Evolutionary conservation across 106 monocot species (phyloP).

Genomic region (Apostasia shenzhenica): DNA sequence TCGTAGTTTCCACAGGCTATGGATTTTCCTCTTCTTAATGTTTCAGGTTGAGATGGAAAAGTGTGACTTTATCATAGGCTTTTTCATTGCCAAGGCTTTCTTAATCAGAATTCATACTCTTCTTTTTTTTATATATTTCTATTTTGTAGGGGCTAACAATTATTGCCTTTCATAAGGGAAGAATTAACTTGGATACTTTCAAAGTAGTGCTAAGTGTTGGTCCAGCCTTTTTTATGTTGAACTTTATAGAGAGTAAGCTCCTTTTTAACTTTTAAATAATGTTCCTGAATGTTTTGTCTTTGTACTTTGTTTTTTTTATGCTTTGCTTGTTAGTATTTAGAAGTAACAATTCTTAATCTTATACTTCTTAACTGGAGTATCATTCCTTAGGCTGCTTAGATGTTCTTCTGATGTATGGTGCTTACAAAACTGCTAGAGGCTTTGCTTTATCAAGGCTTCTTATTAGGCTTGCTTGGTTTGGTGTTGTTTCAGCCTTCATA

Average conservation of each 20-base stretch:
- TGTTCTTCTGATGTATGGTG: conserved; percentile 88
- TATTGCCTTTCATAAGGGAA: conserved; percentile 69
- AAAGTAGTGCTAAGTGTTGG: conserved; percentile 79
- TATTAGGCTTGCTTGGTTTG: conserved; percentile 82
- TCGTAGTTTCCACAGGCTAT: conserved; percentile 90
- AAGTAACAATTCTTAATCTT: neutral
- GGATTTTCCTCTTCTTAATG: conserved; percentile 96
- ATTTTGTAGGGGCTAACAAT: conserved; percentile 64
- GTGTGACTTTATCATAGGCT: neutral
- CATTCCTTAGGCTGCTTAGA: conserved; percentile 60
- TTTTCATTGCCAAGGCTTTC: neutral
- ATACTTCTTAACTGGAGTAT: neutral
- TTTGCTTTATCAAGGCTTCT: conserved; percentile 83
- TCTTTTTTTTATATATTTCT: conserved; percentile 1
- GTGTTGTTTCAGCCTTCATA: conserved; percentile 35
- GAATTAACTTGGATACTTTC: conserved; percentile 67
- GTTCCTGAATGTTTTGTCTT: neutral
- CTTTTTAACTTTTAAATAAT: neutral
- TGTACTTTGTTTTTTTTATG: conserved; percentile 1
- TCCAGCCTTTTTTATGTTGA: conserved; percentile 77
- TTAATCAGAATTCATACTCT: neutral
- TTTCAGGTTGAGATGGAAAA: conserved; percentile 55
- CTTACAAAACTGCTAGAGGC: conserved; percentile 76
- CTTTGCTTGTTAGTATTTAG: neutral
- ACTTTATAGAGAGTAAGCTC: conserved; percentile 80